Evolutionary conservation across 352 stramenopile genomes (phyloP).

Genomic region (Bremia lactucae): DNA sequence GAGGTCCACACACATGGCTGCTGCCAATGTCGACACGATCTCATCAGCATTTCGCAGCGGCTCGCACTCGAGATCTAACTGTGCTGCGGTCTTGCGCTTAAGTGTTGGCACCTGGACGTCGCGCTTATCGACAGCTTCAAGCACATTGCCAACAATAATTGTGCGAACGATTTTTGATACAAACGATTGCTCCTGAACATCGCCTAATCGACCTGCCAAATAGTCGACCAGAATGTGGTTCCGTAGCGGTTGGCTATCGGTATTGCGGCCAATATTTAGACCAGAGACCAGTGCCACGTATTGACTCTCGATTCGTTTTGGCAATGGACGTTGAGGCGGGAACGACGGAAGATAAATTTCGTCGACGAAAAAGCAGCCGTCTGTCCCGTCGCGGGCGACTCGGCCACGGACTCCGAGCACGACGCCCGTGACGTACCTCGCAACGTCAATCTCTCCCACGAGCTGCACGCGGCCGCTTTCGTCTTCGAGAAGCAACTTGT

Average conservation of each 20-base stretch:
- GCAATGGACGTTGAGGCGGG: conserved; percentile 37
- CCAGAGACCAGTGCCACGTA: conserved; percentile 67
- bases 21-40: conserved; percentile 56
- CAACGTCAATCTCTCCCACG: conserved; percentile 36
- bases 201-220: conserved; percentile 48
- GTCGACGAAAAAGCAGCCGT: conserved; percentile 44
- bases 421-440: conserved; percentile 57
- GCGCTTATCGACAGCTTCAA: conserved; percentile 10
- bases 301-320: conserved; percentile 31
- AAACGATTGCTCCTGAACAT: conserved; percentile 41
- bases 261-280: conserved; percentile 31
- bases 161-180: conserved; percentile 66
- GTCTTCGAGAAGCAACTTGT: conserved; percentile 82
- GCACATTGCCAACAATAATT: conserved; percentile 56
- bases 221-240: conserved; percentile 74
- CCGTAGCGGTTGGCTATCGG: conserved; percentile 26
- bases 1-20: conserved; percentile 85
- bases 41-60: conserved; percentile 64
- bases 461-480: conserved; percentile 80
- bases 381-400: conserved; percentile 26
- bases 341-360: conserved; percentile 47
- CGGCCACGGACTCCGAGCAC: conserved; percentile 56
- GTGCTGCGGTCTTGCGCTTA: conserved; percentile 35
- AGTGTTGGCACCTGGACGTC: conserved; percentile 18
- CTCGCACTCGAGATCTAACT: conserved; percentile 32